Base-by-base conservation (phyloP, 179 eudicot species). In the Silene noctiflora region DNA sequence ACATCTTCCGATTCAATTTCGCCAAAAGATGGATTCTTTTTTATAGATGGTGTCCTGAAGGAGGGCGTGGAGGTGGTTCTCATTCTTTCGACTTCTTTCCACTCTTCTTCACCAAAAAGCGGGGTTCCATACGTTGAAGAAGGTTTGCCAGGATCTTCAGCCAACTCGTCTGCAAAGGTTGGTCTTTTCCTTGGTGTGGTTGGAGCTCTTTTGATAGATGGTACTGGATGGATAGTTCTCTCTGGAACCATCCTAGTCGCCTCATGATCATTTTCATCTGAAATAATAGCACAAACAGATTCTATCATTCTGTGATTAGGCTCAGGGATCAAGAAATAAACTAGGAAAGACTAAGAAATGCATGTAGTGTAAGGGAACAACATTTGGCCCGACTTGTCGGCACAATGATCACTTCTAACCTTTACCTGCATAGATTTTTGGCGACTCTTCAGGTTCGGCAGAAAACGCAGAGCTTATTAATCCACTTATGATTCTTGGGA, bases 371-470 rank as follows among this genome's bases (percentile, higher is more conserved):
- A n/a, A n/a, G n/a, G n/a, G n/a, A n/a, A n/a, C n/a, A n/a, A n/a
- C n/a, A n/a, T n/a, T n/a, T 42, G 46, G 46, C 46, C 11, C 46
- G 46, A 9, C 12, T 42, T 42, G 12, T 42, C 12, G 11, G 46
- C 46, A 42, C 19, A 53, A 53, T 53, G 13, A 56, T 56, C 20
- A 56, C 21, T 20, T 56, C 7, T 16, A 67, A 33, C 27, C 8
- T 59, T 67, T 79, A 90, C 94, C 89, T 77, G 87, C 63, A 62
- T 73, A 66, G 74, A 63, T 73, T 64, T 70, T 78, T n/a, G 87
- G 77, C 76, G 74, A 78, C 76, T 73, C 77, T 53, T 68, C 88
- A 44, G 78, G 76, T 60, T 80, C 86, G 58, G 79, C 35, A 13
- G 73, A 59, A 60, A 78, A 67, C 3, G 72, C 73, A 6, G 51